These are phyloP conservation scores for Aspergillus fumigatus DNA, from an alignment of 2,329 filamentous ascomycete genomes.

Conservation along the genomic window DNA sequence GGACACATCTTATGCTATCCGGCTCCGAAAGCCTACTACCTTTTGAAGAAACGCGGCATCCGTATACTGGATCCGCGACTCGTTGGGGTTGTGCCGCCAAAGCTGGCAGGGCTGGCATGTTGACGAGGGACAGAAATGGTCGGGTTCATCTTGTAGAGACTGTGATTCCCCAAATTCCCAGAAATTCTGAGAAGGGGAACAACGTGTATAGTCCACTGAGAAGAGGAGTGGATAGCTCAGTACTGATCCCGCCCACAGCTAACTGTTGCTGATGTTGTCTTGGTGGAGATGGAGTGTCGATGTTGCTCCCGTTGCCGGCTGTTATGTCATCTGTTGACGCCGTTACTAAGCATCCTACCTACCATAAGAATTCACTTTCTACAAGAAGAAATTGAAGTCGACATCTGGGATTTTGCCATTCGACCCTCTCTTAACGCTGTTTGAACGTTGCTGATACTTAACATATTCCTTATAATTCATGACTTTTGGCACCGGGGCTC, in stretches of 20 bases:
- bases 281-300: background rate
- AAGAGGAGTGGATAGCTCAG: conserved; percentile 6
- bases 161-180: conserved; percentile 1
- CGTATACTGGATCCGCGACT: conserved; percentile 50
- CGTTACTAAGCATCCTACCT: background rate
- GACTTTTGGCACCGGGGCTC: too few species aligned
- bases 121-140: conserved; percentile 57
- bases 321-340: background rate
- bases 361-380: too few species aligned
- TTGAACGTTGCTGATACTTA: background rate
- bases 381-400: too few species aligned
- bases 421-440: background rate
- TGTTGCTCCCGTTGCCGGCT: background rate
- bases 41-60: conserved; percentile 64
- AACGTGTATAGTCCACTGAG: background rate
- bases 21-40: conserved; percentile 35
- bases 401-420: background rate
- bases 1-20: background rate
- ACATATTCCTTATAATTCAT: background rate
- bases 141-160: conserved; percentile 49
- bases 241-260: background rate
- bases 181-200: background rate
- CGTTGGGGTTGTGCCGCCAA: conserved; percentile 48
- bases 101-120: conserved; percentile 50
- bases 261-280: background rate